Evolutionary conservation across 2,329 filamentous ascomycete genomes (phyloP).

Genomic region (Aspergillus fischeri): DNA sequence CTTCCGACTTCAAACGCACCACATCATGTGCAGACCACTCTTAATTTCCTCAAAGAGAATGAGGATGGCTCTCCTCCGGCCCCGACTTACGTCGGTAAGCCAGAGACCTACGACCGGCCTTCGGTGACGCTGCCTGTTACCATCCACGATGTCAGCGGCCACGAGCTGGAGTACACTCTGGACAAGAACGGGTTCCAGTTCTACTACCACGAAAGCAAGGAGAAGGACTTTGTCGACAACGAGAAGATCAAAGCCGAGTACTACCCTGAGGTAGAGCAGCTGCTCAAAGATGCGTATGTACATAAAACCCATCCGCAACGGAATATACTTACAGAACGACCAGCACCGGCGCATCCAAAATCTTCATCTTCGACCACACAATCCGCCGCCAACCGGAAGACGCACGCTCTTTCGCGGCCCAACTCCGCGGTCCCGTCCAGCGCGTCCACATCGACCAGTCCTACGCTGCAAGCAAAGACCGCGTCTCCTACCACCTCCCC

Average conservation of each 20-base stretch:
- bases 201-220: conserved; percentile 37
- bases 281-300: conserved; percentile 40
- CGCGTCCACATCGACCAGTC: conserved; percentile 53
- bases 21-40: conserved; percentile 38
- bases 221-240: conserved; percentile 40
- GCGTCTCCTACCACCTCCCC: conserved; percentile 43
- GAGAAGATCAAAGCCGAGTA: conserved; percentile 40
- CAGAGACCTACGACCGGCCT: conserved; percentile 42
- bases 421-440: conserved; percentile 44
- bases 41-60: conserved; percentile 47
- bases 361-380: conserved; percentile 51
- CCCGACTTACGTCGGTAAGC: conserved; percentile 31
- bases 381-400: conserved; percentile 39
- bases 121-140: conserved; percentile 35
- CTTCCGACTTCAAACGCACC: conserved; percentile 19
- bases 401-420: conserved; percentile 28
- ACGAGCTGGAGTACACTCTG: conserved; percentile 41
- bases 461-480: conserved; percentile 39
- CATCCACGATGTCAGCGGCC: conserved; percentile 41
- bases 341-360: conserved; percentile 40
- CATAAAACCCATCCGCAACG: neutral
- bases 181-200: conserved; percentile 47
- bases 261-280: conserved; percentile 46
- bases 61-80: conserved; percentile 42
- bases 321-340: neutral